phyloP scores from a whole-genome alignment of 805 yeast species.

The Spathaspora boniae region DNA sequence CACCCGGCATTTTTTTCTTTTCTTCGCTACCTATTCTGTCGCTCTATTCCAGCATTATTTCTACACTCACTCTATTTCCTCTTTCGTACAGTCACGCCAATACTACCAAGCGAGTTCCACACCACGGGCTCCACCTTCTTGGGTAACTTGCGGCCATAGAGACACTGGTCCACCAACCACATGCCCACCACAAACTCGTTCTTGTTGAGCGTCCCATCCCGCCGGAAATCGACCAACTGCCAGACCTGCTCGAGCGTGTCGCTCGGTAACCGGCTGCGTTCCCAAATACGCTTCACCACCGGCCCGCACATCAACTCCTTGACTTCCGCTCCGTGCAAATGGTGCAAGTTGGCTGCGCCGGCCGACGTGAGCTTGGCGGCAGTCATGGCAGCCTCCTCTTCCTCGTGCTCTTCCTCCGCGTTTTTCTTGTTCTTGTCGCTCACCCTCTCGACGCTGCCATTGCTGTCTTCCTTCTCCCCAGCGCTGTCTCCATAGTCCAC shows the following conservation, averaged over 20 bases:
- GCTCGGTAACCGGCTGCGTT: conserved; percentile 65
- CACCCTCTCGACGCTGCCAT: not conserved
- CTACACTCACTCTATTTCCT: conserved; percentile 7
- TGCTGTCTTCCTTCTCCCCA: not conserved
- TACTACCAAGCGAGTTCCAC: conserved; percentile 72
- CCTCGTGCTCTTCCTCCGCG: conserved; percentile 6
- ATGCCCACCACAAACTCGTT: conserved; percentile 91
- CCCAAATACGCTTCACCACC: conserved; percentile 79
- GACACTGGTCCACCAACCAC: conserved; percentile 96
- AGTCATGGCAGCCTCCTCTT: conserved; percentile 19
- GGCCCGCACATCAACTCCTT: conserved; percentile 47
- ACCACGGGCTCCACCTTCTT: conserved; percentile 58
- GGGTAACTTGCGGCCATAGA: conserved; percentile 91
- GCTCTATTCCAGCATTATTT: too few relatives aligned
- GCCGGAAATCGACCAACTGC: conserved; percentile 63
- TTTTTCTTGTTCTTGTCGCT: not conserved
- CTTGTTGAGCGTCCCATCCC: conserved; percentile 73
- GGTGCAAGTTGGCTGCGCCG: conserved; percentile 29
- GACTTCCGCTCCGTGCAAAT: conserved; percentile 22
- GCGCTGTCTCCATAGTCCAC: conserved; percentile 16
- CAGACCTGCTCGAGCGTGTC: conserved; percentile 58
- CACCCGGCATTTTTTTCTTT: too few relatives aligned
- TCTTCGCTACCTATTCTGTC: too few relatives aligned
- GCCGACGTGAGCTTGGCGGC: conserved; percentile 36
- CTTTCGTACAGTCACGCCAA: conserved; percentile 41